These are phyloP conservation scores for Aquilaria sinensis DNA, from an alignment of 345 rosid genomes.

Conservation along the genomic window DNA sequence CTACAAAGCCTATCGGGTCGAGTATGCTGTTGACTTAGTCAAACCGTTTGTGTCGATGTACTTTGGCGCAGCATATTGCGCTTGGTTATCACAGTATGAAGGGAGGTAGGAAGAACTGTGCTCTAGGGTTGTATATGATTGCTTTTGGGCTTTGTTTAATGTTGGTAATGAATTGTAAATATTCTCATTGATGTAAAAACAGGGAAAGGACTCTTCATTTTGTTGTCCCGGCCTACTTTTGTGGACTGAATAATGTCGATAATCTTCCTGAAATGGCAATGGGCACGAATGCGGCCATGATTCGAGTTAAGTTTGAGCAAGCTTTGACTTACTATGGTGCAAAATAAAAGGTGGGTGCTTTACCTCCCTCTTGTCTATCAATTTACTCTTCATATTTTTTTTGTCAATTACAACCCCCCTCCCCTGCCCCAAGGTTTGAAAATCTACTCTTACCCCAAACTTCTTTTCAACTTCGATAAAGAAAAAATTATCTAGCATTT, in stretches of 20 bases:
- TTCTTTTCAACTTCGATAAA: too few relatives aligned
- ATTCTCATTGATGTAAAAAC: slow-evolving; percentile 11
- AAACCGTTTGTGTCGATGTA: slow-evolving; percentile 89
- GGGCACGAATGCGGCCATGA: slow-evolving; percentile 26
- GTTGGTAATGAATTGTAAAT: not conserved
- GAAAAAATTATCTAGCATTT: too few relatives aligned
- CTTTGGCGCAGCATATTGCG: slow-evolving; percentile 79
- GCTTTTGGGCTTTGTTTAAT: not conserved
- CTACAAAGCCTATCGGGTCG: slow-evolving; percentile 67
- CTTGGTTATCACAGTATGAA: slow-evolving; percentile 80
- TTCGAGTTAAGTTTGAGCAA: slow-evolving; percentile 84
- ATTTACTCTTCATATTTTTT: too few relatives aligned
- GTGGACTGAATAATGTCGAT: slow-evolving; percentile 59
- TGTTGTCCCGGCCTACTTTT: slow-evolving; percentile 68
- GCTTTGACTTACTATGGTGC: slow-evolving; percentile 57
- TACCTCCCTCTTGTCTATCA: not conserved
- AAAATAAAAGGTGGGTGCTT: slow-evolving; percentile 41
- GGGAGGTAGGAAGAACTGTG: slow-evolving; percentile 46
- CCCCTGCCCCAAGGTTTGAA: too few relatives aligned
- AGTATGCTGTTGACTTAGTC: slow-evolving; percentile 54
- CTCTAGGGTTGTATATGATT: not conserved
- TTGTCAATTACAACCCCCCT: too few relatives aligned
- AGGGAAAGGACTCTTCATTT: slow-evolving; percentile 76
- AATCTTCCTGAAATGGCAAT: slow-evolving; percentile 32
- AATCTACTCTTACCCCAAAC: too few relatives aligned